Percentiles rank a stretch among this genome's conserved stretches.
Evolutionary conservation across 257 asterid genomes (phyloP).

Genomic region (Penstemon newberryi): DNA sequence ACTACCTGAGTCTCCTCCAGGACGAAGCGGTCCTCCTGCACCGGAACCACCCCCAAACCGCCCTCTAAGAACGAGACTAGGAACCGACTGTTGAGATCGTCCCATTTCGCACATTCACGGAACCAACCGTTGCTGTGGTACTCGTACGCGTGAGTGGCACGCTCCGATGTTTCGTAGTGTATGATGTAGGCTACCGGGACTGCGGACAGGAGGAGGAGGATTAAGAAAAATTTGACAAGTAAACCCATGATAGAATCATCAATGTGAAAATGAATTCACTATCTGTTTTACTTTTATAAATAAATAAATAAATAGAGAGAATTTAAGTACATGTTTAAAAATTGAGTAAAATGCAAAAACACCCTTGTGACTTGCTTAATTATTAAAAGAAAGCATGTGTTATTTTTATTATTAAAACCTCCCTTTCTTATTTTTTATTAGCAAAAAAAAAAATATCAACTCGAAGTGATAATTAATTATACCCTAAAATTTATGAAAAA

Average conservation of each 20-base stretch:
- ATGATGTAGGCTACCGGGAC: conserved; percentile 68
- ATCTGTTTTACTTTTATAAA: no score
- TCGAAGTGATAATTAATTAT: no score
- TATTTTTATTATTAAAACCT: no score
- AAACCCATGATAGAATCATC: conserved; percentile 33
- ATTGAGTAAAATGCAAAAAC: no score
- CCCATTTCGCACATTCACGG: conserved; percentile 93
- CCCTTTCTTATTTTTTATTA: no score
- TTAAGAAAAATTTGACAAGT: conserved; percentile 39
- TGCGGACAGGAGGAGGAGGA: conserved; percentile 60
- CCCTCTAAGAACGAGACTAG: conserved; percentile 78
- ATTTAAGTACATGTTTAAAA: no score
- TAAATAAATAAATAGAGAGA: no score
- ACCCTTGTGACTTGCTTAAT: no score
- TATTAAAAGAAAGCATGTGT: no score
- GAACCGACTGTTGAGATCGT: conserved; percentile 65
- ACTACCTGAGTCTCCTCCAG: conserved; percentile 66
- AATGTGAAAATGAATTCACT: no score
- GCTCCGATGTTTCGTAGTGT: conserved; percentile 57
- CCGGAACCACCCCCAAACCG: conserved; percentile 71
- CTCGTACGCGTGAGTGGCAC: conserved; percentile 54
- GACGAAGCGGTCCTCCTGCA: conserved; percentile 25
- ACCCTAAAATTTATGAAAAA: no score
- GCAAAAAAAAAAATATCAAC: no score
- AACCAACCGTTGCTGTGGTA: conserved; percentile 74